These are phyloP conservation scores for Periconia sp. DNA, from an alignment of 2,329 filamentous ascomycete species.

Conservation along the genomic window DNA sequence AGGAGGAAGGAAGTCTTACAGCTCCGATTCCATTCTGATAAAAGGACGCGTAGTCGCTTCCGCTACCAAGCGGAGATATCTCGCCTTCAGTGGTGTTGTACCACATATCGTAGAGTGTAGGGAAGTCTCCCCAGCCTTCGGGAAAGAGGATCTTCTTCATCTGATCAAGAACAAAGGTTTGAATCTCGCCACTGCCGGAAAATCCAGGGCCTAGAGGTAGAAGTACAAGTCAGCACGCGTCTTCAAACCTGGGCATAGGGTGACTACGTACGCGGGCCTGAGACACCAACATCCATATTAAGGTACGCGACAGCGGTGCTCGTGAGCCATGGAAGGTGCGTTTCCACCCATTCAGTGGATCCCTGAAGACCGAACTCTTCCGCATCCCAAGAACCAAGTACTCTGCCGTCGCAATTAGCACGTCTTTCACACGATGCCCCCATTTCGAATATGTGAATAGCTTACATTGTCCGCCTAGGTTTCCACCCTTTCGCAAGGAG, in stretches of 20 bases:
- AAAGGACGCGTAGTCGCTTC: slow-evolving; percentile 51
- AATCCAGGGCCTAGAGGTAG: too few species aligned
- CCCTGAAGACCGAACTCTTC: slow-evolving; percentile 43
- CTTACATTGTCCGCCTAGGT: slow-evolving; percentile 49
- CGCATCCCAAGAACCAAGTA: slow-evolving; percentile 28
- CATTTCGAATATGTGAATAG: too few species aligned
- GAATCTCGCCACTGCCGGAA: slow-evolving; percentile 22
- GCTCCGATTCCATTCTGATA: slow-evolving; percentile 45
- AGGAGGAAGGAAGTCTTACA: slow-evolving; percentile 7
- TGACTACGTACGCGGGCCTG: slow-evolving; percentile 20
- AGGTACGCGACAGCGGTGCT: slow-evolving; percentile 30
- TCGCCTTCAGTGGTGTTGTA: slow-evolving; percentile 30
- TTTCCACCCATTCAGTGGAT: slow-evolving; percentile 47
- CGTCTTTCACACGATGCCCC: too few species aligned
- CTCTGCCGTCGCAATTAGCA: slow-evolving; percentile 6
- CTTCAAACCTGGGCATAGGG: too few species aligned
- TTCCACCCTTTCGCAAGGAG: slow-evolving; percentile 55
- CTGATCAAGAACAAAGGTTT: slow-evolving; percentile 23
- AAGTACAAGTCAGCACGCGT: too few species aligned
- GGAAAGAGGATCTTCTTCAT: slow-evolving; percentile 29
- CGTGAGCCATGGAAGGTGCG: slow-evolving; percentile 31
- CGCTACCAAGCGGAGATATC: slow-evolving; percentile 46
- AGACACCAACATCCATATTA: slow-evolving; percentile 26
- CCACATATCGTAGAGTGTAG: slow-evolving; percentile 51
- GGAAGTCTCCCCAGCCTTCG: slow-evolving; percentile 19